Base-by-base conservation (phyloP, 2,329 filamentous ascomycete species). In the Seiridium unicorne region DNA sequence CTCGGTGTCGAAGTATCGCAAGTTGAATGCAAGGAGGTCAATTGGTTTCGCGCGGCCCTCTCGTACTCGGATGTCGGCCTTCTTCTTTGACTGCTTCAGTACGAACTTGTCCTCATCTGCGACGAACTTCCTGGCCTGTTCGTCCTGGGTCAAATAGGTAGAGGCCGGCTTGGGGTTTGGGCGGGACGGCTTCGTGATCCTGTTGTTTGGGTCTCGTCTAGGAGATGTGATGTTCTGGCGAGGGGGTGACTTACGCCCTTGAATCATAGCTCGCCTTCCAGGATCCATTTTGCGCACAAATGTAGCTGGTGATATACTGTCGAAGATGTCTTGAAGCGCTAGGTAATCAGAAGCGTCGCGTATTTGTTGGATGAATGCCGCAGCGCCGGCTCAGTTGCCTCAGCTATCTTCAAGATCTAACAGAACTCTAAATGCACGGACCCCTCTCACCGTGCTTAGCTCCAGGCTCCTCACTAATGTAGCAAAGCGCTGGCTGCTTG, bases 101-200 rank as follows among this genome's bases (percentile, higher is more conserved):
- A 98, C 95, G 71, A 99, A 99, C 65, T 90, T 89, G 78, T 99
- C 95, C 75, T 99, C 95, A 68, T 96, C 91, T 57, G 94, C 91
- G 26, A 98, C 91, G 82, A 95, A 99, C 70, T 89, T 84, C 34
- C 88, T 83, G 65, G 88, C 90, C 71, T 92, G 89, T 70, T 93
- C 89, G 68, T 93, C 90, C 71, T 92, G 86, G 60, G 89, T 89
- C 62, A 91, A 76, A 67, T 82, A 84, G 58, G 71, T 75, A 35
- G 69, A 63, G n/a, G 63, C 62, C 60, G 65, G 66, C 64, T 69
- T 69, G 60, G 65, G 63, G 31, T 69, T 67, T 53, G 68, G 65
- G 44, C 69, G 70, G 13, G 74, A 65, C 18, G 80, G 74, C 70
- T 89, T 88, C 58, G 81, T 80, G 66, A 89, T 79, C 66, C 86